Percentiles rank a stretch among this genome's conserved stretches.
phyloP scores from a whole-genome alignment of 2,329 filamentous ascomycete species.

The Diaporthe sp. region DNA sequence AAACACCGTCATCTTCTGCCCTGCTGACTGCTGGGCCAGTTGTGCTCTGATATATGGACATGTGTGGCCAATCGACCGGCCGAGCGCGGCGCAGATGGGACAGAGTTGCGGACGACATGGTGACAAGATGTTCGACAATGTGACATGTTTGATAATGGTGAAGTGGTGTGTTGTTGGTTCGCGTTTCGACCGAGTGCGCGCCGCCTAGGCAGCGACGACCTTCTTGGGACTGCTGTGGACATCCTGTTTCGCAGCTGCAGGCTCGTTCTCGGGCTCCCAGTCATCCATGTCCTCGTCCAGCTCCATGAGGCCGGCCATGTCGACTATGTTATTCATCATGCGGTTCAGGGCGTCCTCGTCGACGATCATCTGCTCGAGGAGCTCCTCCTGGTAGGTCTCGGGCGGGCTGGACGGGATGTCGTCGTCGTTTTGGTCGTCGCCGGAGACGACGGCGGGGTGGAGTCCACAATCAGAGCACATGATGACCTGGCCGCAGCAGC shows the following conservation, averaged over 20 bases:
- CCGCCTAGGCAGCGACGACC: slow-evolving; percentile 15
- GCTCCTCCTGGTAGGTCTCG: slow-evolving; percentile 38
- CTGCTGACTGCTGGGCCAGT: slow-evolving; percentile 26
- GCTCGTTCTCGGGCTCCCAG: slow-evolving; percentile 41
- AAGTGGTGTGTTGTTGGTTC: neutral
- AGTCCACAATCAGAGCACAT: slow-evolving; percentile 57
- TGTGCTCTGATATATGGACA: slow-evolving; percentile 38
- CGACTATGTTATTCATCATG: slow-evolving; percentile 41
- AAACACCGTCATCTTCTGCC: slow-evolving; percentile 12
- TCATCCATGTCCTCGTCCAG: slow-evolving; percentile 40
- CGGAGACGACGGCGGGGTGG: slow-evolving; percentile 42
- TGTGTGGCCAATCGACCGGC: neutral
- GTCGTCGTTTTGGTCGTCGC: slow-evolving; percentile 41
- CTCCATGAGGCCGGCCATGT: slow-evolving; percentile 39
- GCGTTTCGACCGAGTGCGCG: neutral
- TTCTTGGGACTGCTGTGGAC: slow-evolving; percentile 3
- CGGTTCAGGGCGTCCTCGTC: slow-evolving; percentile 48
- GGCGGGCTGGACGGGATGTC: slow-evolving; percentile 36
- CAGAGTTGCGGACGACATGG: neutral
- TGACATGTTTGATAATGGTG: neutral
- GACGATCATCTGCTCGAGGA: slow-evolving; percentile 32
- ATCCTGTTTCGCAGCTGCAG: neutral
- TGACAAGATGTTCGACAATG: neutral
- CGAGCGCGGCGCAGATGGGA: neutral
- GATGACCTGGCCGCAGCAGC: slow-evolving; percentile 62